Conservation (phyloP, 1,139 yeast genomes). For the Geotrichum armillariae region DNA sequence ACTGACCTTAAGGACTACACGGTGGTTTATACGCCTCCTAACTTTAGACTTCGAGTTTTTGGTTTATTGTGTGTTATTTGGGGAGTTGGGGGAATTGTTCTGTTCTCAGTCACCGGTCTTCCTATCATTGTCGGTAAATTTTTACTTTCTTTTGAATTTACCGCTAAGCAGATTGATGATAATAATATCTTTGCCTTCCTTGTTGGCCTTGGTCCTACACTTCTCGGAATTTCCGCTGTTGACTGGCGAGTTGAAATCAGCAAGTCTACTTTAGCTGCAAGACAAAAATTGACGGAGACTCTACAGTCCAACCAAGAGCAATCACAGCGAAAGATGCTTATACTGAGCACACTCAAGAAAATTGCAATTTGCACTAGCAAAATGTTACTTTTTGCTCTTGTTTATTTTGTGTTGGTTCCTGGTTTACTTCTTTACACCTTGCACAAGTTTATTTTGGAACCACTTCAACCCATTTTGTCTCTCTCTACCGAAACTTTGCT, state of each 20-base stretch:
- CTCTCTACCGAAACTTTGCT: neutral
- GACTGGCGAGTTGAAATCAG: slow-evolving; percentile 5
- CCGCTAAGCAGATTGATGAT: slow-evolving; percentile 11
- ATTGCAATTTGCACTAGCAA: slow-evolving; percentile 1
- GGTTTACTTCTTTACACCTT: slow-evolving; percentile 7
- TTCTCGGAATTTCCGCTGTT: slow-evolving; percentile 13
- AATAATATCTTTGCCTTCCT: slow-evolving; percentile 24
- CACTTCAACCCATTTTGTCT: neutral
- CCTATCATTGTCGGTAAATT: slow-evolving; percentile 39
- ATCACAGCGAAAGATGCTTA: neutral
- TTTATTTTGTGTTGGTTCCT: slow-evolving; percentile 11
- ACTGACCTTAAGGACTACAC: slow-evolving; percentile 57
- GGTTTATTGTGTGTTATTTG: slow-evolving; percentile 62
- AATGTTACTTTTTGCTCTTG: slow-evolving; percentile 1
- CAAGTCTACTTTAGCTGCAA: neutral
- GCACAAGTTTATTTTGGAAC: slow-evolving; percentile 7
- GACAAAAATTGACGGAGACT: neutral
- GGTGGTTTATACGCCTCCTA: slow-evolving; percentile 85
- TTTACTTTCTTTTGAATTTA: slow-evolving; percentile 6
- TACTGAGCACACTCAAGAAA: neutral
- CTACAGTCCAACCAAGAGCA: neutral
- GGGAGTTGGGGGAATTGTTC: slow-evolving; percentile 61
- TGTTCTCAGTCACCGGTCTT: slow-evolving; percentile 32
- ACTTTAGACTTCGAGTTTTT: slow-evolving; percentile 61
- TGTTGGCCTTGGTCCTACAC: slow-evolving; percentile 23